Conservation (phyloP, 495 filamentous ascomycete species). For the Penicillium arizonense region DNA sequence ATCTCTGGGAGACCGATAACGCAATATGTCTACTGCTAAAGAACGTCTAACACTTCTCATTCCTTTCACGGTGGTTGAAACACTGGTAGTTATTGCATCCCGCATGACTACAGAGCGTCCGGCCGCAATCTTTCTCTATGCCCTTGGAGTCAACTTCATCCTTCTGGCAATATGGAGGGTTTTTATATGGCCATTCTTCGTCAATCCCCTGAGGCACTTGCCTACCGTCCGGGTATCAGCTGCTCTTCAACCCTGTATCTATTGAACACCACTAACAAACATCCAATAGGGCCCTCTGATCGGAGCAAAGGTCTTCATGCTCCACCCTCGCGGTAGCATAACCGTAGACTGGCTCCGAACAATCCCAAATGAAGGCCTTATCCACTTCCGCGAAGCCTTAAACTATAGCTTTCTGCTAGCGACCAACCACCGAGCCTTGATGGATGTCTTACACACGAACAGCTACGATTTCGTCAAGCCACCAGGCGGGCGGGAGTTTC, state of each 20-base stretch:
- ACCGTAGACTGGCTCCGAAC: conserved; percentile 62
- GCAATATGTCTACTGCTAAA: conserved; percentile 9
- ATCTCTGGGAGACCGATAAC: neutral
- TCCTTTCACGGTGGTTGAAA: conserved; percentile 9
- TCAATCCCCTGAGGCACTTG: conserved; percentile 64
- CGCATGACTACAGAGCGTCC: conserved; percentile 8
- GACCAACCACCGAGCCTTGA: conserved; percentile 37
- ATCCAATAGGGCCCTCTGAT: conserved; percentile 44
- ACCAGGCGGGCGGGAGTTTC: conserved; percentile 35
- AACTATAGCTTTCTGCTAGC: conserved; percentile 25
- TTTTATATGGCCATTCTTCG: conserved; percentile 63
- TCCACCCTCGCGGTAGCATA: conserved; percentile 56
- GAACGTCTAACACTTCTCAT: conserved; percentile 3
- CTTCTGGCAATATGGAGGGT: conserved; percentile 42
- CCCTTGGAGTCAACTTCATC: conserved; percentile 19
- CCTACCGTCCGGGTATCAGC: conserved; percentile 50
- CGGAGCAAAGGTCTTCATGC: conserved; percentile 54
- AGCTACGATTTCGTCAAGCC: conserved; percentile 50
- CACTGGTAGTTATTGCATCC: conserved; percentile 1
- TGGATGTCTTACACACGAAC: conserved; percentile 51
- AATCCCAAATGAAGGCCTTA: conserved; percentile 76
- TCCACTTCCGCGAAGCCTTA: conserved; percentile 60
- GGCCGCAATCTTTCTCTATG: conserved; percentile 12
- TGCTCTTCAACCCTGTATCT: neutral
- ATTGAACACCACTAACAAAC: neutral